These are phyloP conservation scores for Kregervanrija pseudodelftensis DNA, from an alignment of 805 yeast species.

Conservation along the genomic window DNA sequence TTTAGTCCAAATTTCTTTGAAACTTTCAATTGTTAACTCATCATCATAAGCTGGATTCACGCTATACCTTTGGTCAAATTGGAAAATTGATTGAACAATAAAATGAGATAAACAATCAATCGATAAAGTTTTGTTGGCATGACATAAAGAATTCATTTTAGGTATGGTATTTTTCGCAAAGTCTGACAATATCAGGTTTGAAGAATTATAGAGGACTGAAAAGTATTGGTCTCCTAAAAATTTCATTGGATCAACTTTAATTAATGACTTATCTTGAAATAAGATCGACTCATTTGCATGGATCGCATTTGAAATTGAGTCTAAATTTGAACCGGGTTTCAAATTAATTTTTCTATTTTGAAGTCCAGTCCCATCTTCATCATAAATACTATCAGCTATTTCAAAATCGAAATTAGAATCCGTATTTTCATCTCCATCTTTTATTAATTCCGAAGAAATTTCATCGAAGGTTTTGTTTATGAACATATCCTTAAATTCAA, in stretches of 20 bases:
- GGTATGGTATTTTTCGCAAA: conserved; percentile 27
- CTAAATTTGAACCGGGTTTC: too few species aligned
- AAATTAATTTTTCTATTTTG: too few species aligned
- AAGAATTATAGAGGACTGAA: conserved; percentile 19
- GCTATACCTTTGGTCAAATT: conserved; percentile 17
- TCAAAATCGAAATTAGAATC: too few species aligned
- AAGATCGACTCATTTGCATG: too few species aligned
- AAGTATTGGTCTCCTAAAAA: conserved; percentile 23
- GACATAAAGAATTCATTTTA: conserved; percentile 21
- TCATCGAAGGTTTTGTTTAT: too few species aligned
- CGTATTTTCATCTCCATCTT: too few species aligned
- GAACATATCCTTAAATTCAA: too few species aligned
- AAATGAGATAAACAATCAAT: conserved; percentile 14
- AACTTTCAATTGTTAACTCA: not conserved
- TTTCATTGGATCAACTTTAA: conserved; percentile 19
- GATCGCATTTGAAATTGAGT: too few species aligned
- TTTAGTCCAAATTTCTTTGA: conserved; percentile 1
- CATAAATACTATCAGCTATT: too few species aligned
- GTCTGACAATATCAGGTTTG: conserved; percentile 20
- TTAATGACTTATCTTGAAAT: too few species aligned
- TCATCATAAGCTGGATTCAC: not conserved
- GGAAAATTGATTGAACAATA: conserved; percentile 12
- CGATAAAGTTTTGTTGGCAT: conserved; percentile 15
- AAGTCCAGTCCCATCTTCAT: too few species aligned
- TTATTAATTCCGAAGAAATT: too few species aligned